A percentile compares a stretch with the other conserved stretches of the same genome.
Evolutionary conservation across 352 stramenopile genomes (phyloP).

Genomic region (Globisporangium splendens): DNA sequence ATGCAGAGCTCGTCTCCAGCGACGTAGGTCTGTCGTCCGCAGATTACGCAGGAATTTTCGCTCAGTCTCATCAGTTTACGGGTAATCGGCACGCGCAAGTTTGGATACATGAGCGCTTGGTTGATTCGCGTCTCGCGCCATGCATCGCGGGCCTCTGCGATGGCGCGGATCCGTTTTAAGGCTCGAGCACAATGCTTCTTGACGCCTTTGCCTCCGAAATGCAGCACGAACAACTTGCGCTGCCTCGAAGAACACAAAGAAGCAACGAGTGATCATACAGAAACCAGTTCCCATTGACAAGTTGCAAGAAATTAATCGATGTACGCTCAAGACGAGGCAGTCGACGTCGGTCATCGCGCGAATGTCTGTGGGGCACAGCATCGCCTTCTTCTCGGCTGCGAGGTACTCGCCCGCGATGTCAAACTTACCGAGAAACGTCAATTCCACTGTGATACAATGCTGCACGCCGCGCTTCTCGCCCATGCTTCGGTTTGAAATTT

Average conservation of each 20-base stretch:
- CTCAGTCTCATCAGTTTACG: slow-evolving; percentile 83
- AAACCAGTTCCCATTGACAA: too few species aligned
- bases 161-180: slow-evolving; percentile 39
- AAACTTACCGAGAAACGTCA: slow-evolving; percentile 79
- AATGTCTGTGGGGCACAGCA: slow-evolving; percentile 66
- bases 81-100: slow-evolving; percentile 69
- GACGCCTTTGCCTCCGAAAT: slow-evolving; percentile 62
- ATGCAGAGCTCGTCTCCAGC: slow-evolving; percentile 80
- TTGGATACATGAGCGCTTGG: slow-evolving; percentile 65
- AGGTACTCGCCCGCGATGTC: slow-evolving; percentile 81
- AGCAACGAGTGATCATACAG: neutral
- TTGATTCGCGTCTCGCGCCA: slow-evolving; percentile 77
- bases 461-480: slow-evolving; percentile 56
- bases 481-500: slow-evolving; percentile 24
- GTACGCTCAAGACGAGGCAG: slow-evolving; percentile 73
- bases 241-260: slow-evolving; percentile 12
- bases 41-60: slow-evolving; percentile 76
- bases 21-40: slow-evolving; percentile 61
- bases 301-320: slow-evolving; percentile 3
- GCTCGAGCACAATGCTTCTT: slow-evolving; percentile 54
- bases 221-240: slow-evolving; percentile 72
- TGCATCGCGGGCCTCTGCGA: slow-evolving; percentile 52
- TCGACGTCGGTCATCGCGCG: slow-evolving; percentile 65
- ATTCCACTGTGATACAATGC: slow-evolving; percentile 66
- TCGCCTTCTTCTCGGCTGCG: slow-evolving; percentile 64